Evolutionary conservation across 2,329 filamentous ascomycete species (phyloP), one percentile per base, ranked within the genome.

Genomic region (Clarireedia paspali): DNA sequence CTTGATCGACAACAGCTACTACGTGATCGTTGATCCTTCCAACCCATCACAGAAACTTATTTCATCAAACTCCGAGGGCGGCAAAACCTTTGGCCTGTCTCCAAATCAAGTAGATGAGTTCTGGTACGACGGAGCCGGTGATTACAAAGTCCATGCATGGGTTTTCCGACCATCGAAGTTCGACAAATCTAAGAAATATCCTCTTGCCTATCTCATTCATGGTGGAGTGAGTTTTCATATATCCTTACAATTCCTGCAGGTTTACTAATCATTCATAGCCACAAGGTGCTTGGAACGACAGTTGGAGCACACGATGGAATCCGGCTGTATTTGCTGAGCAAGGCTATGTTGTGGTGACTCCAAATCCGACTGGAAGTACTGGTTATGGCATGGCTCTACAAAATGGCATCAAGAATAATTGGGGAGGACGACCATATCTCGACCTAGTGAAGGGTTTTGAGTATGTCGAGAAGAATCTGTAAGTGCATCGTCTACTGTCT

Each of bases 291-390:
- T 69, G 68, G 68, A 65, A 66, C 42, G 67, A 68, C 53, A 52
- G 55, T 40, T 70, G 68, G 68, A 87, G 81, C 68, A 90, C 85
- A 2, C 78, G 90, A 17, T 95, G 90, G 90, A 95, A 95, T 68
- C 86, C 88, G 1, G 88, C 88, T 58, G 79, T 92, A 9, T 95
- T 90, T 67, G 89, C 90, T 3, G 89, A 95, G 69, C 88, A 92
- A 72, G 90, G 90, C 47, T 95, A 94, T 67, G 80, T 95, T 3
- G 88, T 87, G 23, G 83, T 95, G 47, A 79, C 83, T 50, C 88
- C 89, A 9, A 95, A 95, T 68, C 88, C 88, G 7, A 94, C 89
- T 0, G 90, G 90, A 17, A 88, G 83, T 65, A 91, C 88, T 5
- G 87, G 89, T 3, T 95, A 91, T 65, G 90, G 90, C 5, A 87